phyloP scores from a whole-genome alignment of 2,329 filamentous ascomycete species.

The Colletotrichum tofieldiae region DNA sequence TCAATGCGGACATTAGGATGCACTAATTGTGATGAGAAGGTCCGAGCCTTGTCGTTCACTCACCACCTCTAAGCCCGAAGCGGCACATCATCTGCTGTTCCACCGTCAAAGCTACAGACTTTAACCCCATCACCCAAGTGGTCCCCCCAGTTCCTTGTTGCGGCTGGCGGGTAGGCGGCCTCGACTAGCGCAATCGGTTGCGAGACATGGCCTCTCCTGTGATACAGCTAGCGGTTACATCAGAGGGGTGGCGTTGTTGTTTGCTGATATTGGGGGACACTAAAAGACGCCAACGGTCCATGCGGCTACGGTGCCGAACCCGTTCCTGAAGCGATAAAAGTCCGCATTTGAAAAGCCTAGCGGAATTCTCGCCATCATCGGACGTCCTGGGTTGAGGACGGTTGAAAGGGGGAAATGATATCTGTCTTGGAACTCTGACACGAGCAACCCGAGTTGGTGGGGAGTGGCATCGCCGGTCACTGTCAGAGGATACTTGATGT shows the following conservation, averaged over 20 bases:
- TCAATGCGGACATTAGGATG: constrained; percentile 42
- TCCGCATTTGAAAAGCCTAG: background rate
- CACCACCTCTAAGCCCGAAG: constrained; percentile 25
- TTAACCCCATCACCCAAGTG: background rate
- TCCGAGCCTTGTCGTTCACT: constrained; percentile 37
- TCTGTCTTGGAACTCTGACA: background rate
- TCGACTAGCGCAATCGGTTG: constrained; percentile 17
- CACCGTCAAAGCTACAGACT: constrained; percentile 27
- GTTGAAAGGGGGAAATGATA: constrained; percentile 25
- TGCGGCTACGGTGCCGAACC: constrained; percentile 30
- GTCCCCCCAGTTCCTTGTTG: background rate
- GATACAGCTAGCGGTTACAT: constrained; percentile 36
- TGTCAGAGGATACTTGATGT: background rate
- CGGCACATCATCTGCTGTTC: background rate
- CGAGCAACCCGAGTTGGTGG: background rate
- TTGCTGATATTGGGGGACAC: constrained; percentile 7
- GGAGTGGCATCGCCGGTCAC: background rate
- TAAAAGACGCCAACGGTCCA: constrained; percentile 36
- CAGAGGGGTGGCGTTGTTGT: constrained; percentile 21
- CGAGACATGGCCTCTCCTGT: constrained; percentile 33
- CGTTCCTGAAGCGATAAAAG: constrained; percentile 14
- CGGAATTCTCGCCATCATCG: background rate
- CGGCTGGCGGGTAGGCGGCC: constrained; percentile 12
- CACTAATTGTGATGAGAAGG: constrained; percentile 39
- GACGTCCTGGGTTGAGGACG: background rate